Evolutionary conservation across 148 eudicot species (phyloP).

Genomic region (Vaccinium macrocarpon): DNA sequence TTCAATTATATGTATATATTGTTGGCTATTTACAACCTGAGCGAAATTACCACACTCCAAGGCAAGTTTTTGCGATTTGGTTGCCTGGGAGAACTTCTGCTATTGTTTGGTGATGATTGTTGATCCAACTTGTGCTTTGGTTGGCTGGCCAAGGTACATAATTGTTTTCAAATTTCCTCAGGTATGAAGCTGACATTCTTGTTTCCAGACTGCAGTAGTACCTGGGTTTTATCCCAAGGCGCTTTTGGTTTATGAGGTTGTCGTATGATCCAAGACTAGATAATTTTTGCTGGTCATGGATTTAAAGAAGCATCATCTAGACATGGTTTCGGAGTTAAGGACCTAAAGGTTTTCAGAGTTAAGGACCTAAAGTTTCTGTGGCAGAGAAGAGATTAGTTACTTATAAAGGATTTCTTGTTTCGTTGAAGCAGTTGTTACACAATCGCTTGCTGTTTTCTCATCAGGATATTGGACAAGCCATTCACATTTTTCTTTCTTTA

Average conservation of each 20-base stretch:
- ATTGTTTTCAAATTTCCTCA: not conserved
- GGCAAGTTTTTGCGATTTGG: not conserved
- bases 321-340: not conserved
- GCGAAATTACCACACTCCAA: not conserved
- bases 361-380: not conserved
- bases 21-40: no score
- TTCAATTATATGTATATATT: not conserved
- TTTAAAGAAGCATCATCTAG: not conserved
- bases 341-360: not conserved
- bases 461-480: no score
- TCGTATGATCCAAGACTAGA: not conserved
- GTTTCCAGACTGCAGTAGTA: not conserved
- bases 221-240: not conserved
- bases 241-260: not conserved
- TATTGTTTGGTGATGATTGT: not conserved
- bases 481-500: no score
- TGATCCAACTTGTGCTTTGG: not conserved
- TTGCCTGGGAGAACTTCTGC: not conserved
- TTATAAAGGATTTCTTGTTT: not conserved
- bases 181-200: not conserved
- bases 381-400: not conserved
- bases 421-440: not conserved
- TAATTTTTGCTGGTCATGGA: not conserved
- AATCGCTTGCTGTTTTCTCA: not conserved
- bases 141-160: no score